These are phyloP conservation scores for Fusarium guadeloupense DNA, from an alignment of 2,329 filamentous ascomycete species.

Conservation along the genomic window DNA sequence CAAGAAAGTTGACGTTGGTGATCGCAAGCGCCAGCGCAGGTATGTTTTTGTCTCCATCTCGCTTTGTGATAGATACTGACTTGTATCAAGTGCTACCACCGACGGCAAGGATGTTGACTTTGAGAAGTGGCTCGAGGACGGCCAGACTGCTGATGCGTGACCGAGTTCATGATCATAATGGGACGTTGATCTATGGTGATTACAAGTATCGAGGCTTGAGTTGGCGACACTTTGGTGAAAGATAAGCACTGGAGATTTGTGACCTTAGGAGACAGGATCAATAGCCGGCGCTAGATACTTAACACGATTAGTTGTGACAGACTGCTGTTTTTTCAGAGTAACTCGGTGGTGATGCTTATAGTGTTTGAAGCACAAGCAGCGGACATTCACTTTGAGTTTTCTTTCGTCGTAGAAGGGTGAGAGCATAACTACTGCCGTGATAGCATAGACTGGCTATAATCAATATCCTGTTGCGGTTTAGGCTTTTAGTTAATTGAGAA, in stretches of 20 bases:
- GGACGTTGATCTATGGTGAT: not conserved
- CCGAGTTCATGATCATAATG: not conserved
- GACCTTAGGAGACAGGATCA: not conserved
- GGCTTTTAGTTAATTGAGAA: no score
- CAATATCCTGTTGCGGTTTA: no score
- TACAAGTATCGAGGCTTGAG: not conserved
- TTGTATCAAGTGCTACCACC: constrained; percentile 20
- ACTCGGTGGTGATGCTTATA: not conserved
- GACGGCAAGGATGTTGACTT: constrained; percentile 13
- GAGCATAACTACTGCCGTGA: no score
- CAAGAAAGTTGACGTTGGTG: constrained; percentile 5
- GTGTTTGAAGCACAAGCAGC: no score
- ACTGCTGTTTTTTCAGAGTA: not conserved
- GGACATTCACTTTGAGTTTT: no score
- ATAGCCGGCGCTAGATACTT: not conserved
- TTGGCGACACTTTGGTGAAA: not conserved
- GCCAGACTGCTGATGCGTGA: not conserved
- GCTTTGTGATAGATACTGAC: constrained; percentile 6
- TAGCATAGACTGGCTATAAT: no score
- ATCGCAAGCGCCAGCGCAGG: constrained; percentile 29
- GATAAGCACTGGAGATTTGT: not conserved
- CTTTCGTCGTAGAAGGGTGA: no score
- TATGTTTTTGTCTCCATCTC: constrained; percentile 1
- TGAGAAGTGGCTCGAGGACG: constrained; percentile 18
- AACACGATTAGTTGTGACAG: not conserved